Percentiles rank a stretch among this genome's conserved stretches.
These are phyloP conservation scores for Nemania diffusa DNA, from an alignment of 2,329 filamentous ascomycete genomes.

Conservation along the genomic window DNA sequence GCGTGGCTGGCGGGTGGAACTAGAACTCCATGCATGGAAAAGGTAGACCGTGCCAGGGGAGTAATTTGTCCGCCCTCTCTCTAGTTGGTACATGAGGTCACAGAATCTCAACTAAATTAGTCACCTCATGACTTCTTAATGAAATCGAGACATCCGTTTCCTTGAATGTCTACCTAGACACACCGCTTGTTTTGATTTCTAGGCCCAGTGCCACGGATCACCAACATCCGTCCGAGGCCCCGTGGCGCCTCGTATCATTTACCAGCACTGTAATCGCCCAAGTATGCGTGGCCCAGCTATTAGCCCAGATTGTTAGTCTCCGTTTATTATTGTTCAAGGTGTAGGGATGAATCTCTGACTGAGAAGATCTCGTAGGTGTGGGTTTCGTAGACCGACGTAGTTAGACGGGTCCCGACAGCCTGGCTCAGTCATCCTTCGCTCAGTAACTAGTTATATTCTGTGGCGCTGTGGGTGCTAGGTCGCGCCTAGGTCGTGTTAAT, in stretches of 20 bases:
- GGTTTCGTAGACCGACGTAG: constrained; percentile 15
- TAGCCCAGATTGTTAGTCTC: background rate
- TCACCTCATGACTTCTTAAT: background rate
- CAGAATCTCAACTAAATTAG: background rate
- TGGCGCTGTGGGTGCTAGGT: constrained; percentile 19
- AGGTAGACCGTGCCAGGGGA: background rate
- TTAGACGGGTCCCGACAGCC: constrained; percentile 31
- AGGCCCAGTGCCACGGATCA: constrained; percentile 27
- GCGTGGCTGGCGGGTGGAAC: background rate
- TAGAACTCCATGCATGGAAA: background rate
- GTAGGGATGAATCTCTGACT: background rate
- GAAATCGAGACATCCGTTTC: constrained; percentile 11
- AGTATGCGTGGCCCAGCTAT: constrained; percentile 1
- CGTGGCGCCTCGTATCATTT: constrained; percentile 2
- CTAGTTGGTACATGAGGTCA: background rate
- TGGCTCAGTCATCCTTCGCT: constrained; percentile 25
- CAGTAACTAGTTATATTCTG: constrained; percentile 16
- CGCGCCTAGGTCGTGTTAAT: too few species aligned
- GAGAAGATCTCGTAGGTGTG: constrained; percentile 6
- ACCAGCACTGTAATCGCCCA: constrained; percentile 4
- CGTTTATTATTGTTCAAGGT: constrained; percentile 1
- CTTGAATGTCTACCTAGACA: constrained; percentile 16
- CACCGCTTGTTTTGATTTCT: constrained; percentile 29
- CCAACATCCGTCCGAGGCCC: background rate
- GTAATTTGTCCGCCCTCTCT: background rate